These are phyloP conservation scores for Posidonia oceanica DNA, from an alignment of 116 monocot genomes.

Conservation along the genomic window DNA sequence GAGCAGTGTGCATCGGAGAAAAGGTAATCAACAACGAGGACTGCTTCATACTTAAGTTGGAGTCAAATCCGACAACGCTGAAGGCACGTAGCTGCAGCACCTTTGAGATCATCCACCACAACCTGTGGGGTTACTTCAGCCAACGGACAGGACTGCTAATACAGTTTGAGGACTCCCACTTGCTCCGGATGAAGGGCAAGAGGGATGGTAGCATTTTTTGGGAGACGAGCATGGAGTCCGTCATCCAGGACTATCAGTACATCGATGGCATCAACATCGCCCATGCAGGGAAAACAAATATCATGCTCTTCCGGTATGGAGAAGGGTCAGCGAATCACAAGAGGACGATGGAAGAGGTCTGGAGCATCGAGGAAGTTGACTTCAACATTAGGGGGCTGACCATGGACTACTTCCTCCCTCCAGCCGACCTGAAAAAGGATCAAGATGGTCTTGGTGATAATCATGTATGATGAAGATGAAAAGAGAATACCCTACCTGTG, in stretches of 20 bases:
- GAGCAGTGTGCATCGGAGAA: slow-evolving; percentile 80
- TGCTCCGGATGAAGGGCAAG: slow-evolving; percentile 59
- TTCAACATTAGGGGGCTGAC: slow-evolving; percentile 71
- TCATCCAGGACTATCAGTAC: slow-evolving; percentile 67
- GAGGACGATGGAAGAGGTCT: slow-evolving; percentile 77
- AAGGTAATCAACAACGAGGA: slow-evolving; percentile 62
- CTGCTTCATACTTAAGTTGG: slow-evolving; percentile 88
- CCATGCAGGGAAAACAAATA: slow-evolving; percentile 34
- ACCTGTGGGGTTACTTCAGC: slow-evolving; percentile 92
- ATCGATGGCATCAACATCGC: slow-evolving; percentile 76
- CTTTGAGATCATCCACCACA: slow-evolving; percentile 89
- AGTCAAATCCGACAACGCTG: slow-evolving; percentile 39
- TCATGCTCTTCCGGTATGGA: slow-evolving; percentile 69
- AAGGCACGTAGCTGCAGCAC: slow-evolving; percentile 35
- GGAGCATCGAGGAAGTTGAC: slow-evolving; percentile 80
- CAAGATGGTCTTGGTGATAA: too few relatives aligned
- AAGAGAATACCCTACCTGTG: too few relatives aligned
- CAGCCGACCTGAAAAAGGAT: slow-evolving; percentile 3
- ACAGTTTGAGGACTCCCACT: slow-evolving; percentile 76
- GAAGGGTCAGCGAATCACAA: slow-evolving; percentile 84
- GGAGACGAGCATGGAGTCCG: slow-evolving; percentile 79
- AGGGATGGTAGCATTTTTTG: slow-evolving; percentile 57
- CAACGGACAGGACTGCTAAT: slow-evolving; percentile 75
- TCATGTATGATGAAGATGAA: too few relatives aligned
- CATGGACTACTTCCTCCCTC: slow-evolving; percentile 62